These are phyloP conservation scores for Sechiopsis laciniata DNA, from an alignment of 306 rosid genomes.

Conservation along the genomic window DNA sequence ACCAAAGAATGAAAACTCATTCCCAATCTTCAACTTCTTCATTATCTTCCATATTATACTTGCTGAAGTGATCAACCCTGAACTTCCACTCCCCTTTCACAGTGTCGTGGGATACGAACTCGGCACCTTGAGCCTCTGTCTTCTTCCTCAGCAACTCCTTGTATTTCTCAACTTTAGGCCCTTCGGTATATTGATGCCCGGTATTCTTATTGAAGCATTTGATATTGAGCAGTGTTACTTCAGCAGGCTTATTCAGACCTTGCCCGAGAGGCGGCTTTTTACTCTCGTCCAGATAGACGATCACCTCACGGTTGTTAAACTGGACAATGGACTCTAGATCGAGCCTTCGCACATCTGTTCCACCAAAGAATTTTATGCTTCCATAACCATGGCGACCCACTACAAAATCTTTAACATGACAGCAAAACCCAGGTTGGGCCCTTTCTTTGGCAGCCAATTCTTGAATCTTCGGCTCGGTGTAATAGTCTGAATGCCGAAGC, in stretches of 20 bases:
- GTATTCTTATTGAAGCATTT: conserved; percentile 75
- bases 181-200: conserved; percentile 62
- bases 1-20: neutral
- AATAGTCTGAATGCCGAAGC: conserved; percentile 82
- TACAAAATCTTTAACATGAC: conserved; percentile 72
- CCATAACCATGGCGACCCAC: conserved; percentile 92
- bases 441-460: conserved; percentile 97
- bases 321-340: conserved; percentile 83
- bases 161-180: conserved; percentile 71
- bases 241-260: conserved; percentile 96
- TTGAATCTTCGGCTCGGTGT: conserved; percentile 77
- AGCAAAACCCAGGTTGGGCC: conserved; percentile 86
- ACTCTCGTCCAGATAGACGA: conserved; percentile 81
- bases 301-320: conserved; percentile 90
- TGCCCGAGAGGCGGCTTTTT: conserved; percentile 97
- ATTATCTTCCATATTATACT: conserved; percentile 49
- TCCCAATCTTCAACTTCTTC: conserved; percentile 26
- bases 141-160: conserved; percentile 81
- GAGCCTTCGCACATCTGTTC: conserved; percentile 81
- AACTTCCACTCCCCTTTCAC: conserved; percentile 87
- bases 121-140: conserved; percentile 91
- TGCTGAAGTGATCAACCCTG: conserved; percentile 75
- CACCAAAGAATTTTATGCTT: conserved; percentile 82
- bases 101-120: conserved; percentile 73
- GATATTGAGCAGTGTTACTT: conserved; percentile 83